Base-by-base conservation (phyloP, 495 filamentous ascomycete genomes). In the Aspergillus hancockii region DNA sequence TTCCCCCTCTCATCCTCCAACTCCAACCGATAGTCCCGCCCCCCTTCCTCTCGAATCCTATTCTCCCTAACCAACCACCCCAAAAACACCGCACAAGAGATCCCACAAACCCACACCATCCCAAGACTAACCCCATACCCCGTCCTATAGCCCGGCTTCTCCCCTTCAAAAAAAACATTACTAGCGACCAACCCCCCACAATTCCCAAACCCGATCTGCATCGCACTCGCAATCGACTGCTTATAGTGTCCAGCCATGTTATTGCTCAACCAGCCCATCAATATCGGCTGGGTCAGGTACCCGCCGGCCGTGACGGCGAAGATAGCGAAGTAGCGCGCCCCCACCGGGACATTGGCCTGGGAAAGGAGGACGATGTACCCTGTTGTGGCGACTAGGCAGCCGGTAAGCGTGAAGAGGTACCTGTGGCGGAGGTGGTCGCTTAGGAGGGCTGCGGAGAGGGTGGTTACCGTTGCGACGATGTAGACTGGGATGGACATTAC, bases 161-260 rank as follows among this genome's bases (percentile, higher is more conserved):
- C 75, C 0, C 64, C 66, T 0, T 72, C 58, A 25, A 81, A 67
- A 65, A 78, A 87, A 55, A 85, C 73, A 65, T 82, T 80, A 41
- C 77, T 77, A 6, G 81, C 81, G 0, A 86, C 70, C 22, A 87
- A 71, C 14, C 81, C 85, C 16, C 74, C 77, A 10, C 77, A 63
- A 54, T 85, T 85, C 1, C 82, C 83, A 13, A 86, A 65, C 7
- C 75, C 75, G 25, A 85, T 77, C 65, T 82, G 71, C 63, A 84
- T 70, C 3, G 78, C 83, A 2, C 77, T 67, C 2, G 73, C 74
- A 52, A 86, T 73, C 9, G 76, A 74, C 23, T 81, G 80, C 70
- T 87, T 87, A 62, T 81, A 86, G 55, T 85, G 81, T 4, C 83
- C 83, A 1, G 75, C 74, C 61, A 86, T 67, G 55, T 84, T 83